Base-by-base conservation (phyloP, 140 eudicot species). In the Stevia rebaudiana region DNA sequence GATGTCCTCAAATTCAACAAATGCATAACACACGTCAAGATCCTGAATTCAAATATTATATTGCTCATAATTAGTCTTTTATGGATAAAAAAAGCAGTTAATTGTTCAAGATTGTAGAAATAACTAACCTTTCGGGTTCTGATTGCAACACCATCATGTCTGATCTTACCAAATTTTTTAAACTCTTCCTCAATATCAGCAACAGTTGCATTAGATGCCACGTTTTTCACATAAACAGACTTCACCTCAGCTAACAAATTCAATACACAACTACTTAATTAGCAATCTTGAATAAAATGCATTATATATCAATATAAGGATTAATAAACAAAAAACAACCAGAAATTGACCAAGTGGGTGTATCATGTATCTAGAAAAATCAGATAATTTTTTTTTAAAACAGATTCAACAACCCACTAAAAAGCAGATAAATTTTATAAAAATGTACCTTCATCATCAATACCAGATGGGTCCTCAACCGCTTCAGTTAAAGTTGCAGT, bases 221-320 rank as follows among this genome's bases (percentile, higher is more conserved):
- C 87, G 48, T 84, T 91, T 78, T 78, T 91, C 72, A 91, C 96
- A 74, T 91, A 91, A 31, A 91, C 96, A 9, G 98, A 91, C 78
- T 82, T 85, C 39, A 83, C 68, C 69, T 87, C 95, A 72, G 64
- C 96, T 87, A 30, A 13, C 4, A 43, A 59, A 64, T 19, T 37
- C 55, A 57, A 66, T 35, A 6, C 11, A 41, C 37, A 66, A 11
- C 39, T 55, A 53, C 37, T 36, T 57, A 47, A 48, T 36, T 13
- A 28, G 17, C 7, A 48, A 6, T 13, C 47, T 4, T 4, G 8
- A 30, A 23, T 15, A 13, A 16, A 39, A 55, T 55, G 55, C 55
- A 41, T 6, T 28, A 44, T 37, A 46, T 28, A 0, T 19, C 23
- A 28, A 44, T 61, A 70, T 11, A 33, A 59, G 0, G 23, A 47